Evolutionary conservation across 148 eudicot genomes (phyloP).

Genomic region (Rheum nobile): DNA sequence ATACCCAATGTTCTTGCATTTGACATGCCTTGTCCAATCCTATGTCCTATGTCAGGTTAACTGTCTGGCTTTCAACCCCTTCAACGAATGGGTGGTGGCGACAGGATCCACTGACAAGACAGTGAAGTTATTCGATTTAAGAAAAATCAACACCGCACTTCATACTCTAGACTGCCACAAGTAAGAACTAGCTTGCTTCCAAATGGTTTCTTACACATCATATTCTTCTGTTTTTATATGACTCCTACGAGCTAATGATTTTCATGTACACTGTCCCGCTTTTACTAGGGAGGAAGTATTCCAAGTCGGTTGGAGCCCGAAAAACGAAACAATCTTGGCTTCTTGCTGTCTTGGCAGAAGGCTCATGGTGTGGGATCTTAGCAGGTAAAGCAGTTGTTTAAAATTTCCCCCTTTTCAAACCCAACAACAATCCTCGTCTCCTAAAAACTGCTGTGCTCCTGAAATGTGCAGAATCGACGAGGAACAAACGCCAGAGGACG

Average conservation of each 20-base stretch:
- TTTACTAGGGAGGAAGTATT: constrained; percentile 94
- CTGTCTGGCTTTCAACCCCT: constrained; percentile 77
- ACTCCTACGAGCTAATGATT: neutral
- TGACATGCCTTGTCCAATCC: neutral
- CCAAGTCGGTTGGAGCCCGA: constrained; percentile 93
- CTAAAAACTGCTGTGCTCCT: too few species aligned
- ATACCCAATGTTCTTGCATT: neutral
- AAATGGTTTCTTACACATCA: neutral
- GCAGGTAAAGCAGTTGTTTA: constrained; percentile 43
- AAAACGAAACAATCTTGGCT: constrained; percentile 84
- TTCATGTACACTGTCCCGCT: too few species aligned
- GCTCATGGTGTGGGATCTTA: constrained; percentile 95
- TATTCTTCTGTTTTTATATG: neutral
- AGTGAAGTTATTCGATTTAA: constrained; percentile 51
- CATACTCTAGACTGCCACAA: constrained; percentile 88
- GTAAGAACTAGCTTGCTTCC: constrained; percentile 23
- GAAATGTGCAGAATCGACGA: constrained; percentile 43
- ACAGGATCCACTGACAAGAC: constrained; percentile 73
- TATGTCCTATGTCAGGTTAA: constrained; percentile 36
- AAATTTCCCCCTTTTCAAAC: too few species aligned
- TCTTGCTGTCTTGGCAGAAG: constrained; percentile 96
- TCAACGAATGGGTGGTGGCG: constrained; percentile 70
- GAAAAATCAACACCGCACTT: constrained; percentile 42
- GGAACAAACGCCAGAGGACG: constrained; percentile 69
- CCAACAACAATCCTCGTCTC: too few species aligned